phyloP scores from a whole-genome alignment of 2,329 filamentous ascomycete species.

The Aspergillus sp. region DNA sequence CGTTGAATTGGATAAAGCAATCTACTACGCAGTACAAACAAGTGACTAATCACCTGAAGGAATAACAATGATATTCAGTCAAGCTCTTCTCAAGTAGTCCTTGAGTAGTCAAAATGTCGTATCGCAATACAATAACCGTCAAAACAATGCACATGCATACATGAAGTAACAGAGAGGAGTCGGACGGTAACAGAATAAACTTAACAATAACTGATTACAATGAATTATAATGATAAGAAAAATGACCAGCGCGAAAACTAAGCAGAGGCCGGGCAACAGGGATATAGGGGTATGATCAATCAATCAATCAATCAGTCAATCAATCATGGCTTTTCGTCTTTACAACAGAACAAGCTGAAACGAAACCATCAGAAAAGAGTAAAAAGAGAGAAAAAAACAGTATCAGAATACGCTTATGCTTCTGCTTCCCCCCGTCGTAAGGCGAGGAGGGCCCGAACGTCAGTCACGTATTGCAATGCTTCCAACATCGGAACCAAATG shows the following conservation, averaged over 20 bases:
- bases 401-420: slow-evolving; percentile 6
- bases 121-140: background rate
- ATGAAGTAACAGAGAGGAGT: background rate
- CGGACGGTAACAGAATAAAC: background rate
- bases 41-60: too few species aligned
- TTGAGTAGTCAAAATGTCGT: background rate
- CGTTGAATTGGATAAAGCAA: too few species aligned
- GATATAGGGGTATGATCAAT: background rate
- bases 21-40: too few species aligned
- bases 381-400: background rate
- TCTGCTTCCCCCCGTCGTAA: slow-evolving; percentile 70
- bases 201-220: slow-evolving; percentile 1
- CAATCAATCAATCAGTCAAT: too few species aligned
- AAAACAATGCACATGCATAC: background rate
- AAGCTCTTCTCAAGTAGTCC: too few species aligned
- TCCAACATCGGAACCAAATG: slow-evolving; percentile 89
- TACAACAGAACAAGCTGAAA: background rate
- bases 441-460: slow-evolving; percentile 83
- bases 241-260: too few species aligned
- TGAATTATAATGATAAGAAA: background rate
- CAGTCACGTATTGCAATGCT: slow-evolving; percentile 90
- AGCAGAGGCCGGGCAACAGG: background rate
- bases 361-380: background rate
- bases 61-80: too few species aligned
- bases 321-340: slow-evolving; percentile 5